Evolutionary conservation across 208 protist genomes (phyloP).

Genomic region (Borovskyia barvae): DNA sequence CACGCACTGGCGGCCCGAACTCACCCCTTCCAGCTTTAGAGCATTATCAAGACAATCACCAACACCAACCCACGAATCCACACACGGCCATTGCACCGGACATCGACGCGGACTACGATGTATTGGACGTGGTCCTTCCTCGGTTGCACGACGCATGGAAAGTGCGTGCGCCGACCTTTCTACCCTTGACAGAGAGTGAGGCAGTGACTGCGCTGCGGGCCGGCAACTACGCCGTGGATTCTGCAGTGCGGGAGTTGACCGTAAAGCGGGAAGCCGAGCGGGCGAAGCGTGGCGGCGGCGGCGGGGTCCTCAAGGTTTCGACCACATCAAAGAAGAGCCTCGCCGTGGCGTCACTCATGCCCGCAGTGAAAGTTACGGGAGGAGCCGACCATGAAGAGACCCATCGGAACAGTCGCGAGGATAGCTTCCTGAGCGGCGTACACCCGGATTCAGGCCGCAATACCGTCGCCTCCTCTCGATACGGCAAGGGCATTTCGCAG

Average conservation of each 20-base stretch:
- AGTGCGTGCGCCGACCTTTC: constrained; percentile 20
- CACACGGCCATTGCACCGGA: constrained; percentile 31
- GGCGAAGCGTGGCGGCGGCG: constrained; percentile 14
- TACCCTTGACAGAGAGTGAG: constrained; percentile 36
- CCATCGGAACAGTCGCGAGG: no score
- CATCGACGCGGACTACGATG: constrained; percentile 50
- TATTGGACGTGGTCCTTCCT: constrained; percentile 43
- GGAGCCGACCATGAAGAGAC: no score
- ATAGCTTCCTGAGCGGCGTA: no score
- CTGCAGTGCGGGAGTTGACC: constrained; percentile 26
- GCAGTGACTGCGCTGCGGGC: constrained; percentile 52
- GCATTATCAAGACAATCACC: no score
- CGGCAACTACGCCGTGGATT: constrained; percentile 55
- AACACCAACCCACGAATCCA: no score
- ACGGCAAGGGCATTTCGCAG: constrained; percentile 23
- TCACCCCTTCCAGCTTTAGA: background rate
- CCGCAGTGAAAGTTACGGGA: no score
- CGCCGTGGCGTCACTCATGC: no score
- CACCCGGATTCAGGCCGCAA: constrained; percentile 1
- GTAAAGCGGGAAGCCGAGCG: constrained; percentile 30
- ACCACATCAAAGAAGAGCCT: constrained; percentile 9
- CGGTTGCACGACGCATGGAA: constrained; percentile 47
- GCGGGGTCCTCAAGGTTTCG: constrained; percentile 27
- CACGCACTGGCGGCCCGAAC: background rate
- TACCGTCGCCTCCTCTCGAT: background rate